Base-by-base conservation (phyloP, 2,329 filamentous ascomycete species). In the Aaosphaeria pasadenensis region DNA sequence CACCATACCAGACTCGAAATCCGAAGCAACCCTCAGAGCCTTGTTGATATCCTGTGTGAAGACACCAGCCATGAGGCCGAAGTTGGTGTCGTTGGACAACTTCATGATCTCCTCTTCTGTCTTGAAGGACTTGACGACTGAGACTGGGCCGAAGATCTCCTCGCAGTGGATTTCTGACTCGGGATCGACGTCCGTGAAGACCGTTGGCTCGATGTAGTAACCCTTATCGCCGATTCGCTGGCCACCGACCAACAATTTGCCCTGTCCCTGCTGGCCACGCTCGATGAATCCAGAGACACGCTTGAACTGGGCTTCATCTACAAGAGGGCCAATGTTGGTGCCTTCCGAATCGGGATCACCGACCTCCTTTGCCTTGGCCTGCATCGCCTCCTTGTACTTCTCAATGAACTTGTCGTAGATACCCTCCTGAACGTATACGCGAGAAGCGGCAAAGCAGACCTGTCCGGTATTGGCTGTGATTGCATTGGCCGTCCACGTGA, bases 41-140 rank as follows among this genome's bases (percentile, higher is more conserved):
- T 59, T 63, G 44, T 70, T 69, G 43, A 73, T 67, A 46, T 72
- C 68, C 31, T 69, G 64, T 7, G 71, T 72, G 40, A 71, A 72
- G 3, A 72, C 62, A 42, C 64, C 68, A 17, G 65, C 66, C 57
- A 67, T 67, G 5, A 72, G 57, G 2, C 70, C 70, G 46, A 70
- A 72, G 42, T 65, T 67, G 2, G 66, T 72, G 42, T 67, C 56
- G 42, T 73, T 72, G 0, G 68, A 60, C n/a, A 69, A 42, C 43
- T 67, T 53, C 49, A 72, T 64, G 9, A 67, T 63, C 43, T 72
- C 71, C 45, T 71, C 68, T 44, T 73, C 70, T 0, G 66, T 67
- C 50, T 70, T 68, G 57, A 71, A 71, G 2, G 57, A 59, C 33
- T 56, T 56, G 17, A 71, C 60, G 5, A 67, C 63, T 0, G 62